phyloP scores from a whole-genome alignment of 257 asterid species.

The Lithospermum erythrorhizon region DNA sequence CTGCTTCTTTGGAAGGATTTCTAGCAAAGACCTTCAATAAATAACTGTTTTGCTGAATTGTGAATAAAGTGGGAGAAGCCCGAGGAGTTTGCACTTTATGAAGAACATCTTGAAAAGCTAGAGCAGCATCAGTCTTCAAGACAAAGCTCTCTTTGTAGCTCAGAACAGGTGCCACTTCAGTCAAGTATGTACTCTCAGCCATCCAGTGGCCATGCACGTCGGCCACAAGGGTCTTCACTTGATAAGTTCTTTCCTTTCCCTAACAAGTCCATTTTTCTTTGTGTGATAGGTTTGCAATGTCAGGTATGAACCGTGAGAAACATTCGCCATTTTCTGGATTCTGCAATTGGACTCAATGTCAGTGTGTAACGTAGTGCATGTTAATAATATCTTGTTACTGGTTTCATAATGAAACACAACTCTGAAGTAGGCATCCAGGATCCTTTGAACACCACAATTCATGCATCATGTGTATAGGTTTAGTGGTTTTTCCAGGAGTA shows the following conservation, averaged over 20 bases:
- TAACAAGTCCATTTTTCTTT: neutral
- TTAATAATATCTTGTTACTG: neutral
- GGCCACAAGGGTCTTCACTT: neutral
- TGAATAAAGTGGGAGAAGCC: conserved; percentile 82
- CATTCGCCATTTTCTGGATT: neutral
- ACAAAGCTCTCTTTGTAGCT: conserved; percentile 20
- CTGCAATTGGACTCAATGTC: neutral
- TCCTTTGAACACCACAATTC: neutral
- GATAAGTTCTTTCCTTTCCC: neutral
- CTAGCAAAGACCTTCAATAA: neutral
- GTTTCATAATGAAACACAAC: neutral
- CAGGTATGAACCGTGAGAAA: neutral
- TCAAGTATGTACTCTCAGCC: conserved; percentile 7
- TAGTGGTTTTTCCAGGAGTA: neutral
- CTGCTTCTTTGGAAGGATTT: neutral
- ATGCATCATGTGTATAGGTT: neutral
- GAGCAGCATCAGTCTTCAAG: conserved; percentile 35
- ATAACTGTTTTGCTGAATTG: conserved; percentile 1
- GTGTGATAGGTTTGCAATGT: neutral
- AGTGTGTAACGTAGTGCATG: neutral
- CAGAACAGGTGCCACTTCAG: conserved; percentile 20
- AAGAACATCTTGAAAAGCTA: conserved; percentile 41
- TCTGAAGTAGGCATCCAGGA: neutral
- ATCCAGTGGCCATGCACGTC: neutral
- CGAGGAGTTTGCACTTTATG: conserved; percentile 49